These are phyloP conservation scores for Suhomyces maxii DNA, from an alignment of 1,139 yeast genomes.

Conservation along the genomic window DNA sequence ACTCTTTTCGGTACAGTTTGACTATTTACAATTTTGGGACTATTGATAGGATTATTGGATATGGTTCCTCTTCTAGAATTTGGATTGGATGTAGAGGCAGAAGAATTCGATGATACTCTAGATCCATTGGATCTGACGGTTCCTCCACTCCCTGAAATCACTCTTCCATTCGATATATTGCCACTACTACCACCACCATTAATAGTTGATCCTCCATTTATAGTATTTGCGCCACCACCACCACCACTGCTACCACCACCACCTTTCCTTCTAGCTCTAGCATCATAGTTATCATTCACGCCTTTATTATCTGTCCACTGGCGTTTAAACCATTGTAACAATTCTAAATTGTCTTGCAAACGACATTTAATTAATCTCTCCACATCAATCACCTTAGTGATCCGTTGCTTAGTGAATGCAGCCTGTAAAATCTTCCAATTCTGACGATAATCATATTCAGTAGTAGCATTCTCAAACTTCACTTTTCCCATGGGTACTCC, in stretches of 20 bases:
- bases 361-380: conserved; percentile 82
- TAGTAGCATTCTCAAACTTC: conserved; percentile 58
- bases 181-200: not conserved
- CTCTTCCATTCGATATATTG: not conserved
- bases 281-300: conserved; percentile 62
- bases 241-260: not conserved
- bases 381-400: conserved; percentile 77
- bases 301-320: conserved; percentile 79
- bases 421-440: conserved; percentile 87
- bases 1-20: conserved; percentile 4
- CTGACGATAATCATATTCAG: conserved; percentile 75
- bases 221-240: not conserved
- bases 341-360: conserved; percentile 90
- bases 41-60: conserved; percentile 1
- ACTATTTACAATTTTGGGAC: conserved; percentile 4
- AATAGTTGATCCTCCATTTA: not conserved
- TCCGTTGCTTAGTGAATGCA: conserved; percentile 66
- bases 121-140: not conserved
- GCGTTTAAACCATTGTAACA: conserved; percentile 86
- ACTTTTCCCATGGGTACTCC: conserved; percentile 81
- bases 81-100: conserved; percentile 8
- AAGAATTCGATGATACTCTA: conserved; percentile 6
- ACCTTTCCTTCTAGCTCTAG: conserved; percentile 36
- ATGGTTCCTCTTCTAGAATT: conserved; percentile 6
- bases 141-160: not conserved